phyloP scores from a whole-genome alignment of 73 alveolate species.

The Tetrahymena thermophila region DNA sequence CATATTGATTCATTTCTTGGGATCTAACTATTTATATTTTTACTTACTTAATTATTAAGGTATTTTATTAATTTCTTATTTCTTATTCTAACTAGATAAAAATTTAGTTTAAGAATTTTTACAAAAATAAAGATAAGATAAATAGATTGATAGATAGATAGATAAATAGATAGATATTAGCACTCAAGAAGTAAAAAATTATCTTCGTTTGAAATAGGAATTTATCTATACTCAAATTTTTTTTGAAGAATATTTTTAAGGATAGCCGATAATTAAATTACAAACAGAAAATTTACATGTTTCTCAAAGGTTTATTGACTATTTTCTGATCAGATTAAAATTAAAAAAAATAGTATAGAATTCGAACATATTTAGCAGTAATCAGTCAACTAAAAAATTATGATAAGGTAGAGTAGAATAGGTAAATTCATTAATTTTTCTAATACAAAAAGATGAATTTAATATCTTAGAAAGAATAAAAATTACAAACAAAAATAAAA shows the following conservation, averaged over 20 bases:
- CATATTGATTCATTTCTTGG: constrained; percentile 10
- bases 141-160: too few relatives aligned
- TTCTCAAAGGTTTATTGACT: not conserved
- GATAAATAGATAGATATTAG: too few relatives aligned
- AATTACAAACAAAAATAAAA: too few relatives aligned
- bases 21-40: not conserved
- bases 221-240: not conserved
- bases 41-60: not conserved
- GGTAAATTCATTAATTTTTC: too few relatives aligned
- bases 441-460: too few relatives aligned
- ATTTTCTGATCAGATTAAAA: not conserved
- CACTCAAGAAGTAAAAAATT: not conserved
- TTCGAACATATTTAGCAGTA: not conserved
- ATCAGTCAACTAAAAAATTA: not conserved
- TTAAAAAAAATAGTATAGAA: not conserved
- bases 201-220: not conserved
- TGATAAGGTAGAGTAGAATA: not conserved
- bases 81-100: not conserved
- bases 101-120: not conserved
- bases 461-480: too few relatives aligned
- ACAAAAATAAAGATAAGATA: too few relatives aligned
- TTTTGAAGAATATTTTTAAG: too few relatives aligned
- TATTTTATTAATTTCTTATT: too few relatives aligned
- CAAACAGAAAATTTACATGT: not conserved
- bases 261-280: not conserved